Evolutionary conservation across 768 basidiomycete species (phyloP), one percentile per base, ranked within the genome.

Genomic region (Boletus subparvulus): DNA sequence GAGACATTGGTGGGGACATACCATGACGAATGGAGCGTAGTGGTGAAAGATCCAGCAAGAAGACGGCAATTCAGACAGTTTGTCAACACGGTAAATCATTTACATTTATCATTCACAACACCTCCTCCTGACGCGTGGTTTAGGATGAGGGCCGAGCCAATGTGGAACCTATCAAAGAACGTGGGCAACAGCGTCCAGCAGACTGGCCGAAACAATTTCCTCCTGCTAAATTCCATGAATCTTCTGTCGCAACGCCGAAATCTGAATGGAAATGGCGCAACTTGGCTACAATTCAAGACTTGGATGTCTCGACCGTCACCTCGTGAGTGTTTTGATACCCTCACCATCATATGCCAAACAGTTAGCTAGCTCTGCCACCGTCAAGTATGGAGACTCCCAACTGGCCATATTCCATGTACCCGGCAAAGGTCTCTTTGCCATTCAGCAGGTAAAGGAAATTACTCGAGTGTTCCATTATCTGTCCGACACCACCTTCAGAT

Each of bases 371-470:
- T 77, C 75, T 24, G 74, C 64, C n/a, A 83, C 83, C 13, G 74
- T 86, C 39, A 82, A 83, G 52, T 84, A 85, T 56, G 83, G 83
- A 0, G 82, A 86, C 58, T 83, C 81, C 7, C 87, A 88, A 64
- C 70, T 91, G 6, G 87, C 87, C 2, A 75, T 90, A 30, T 91
- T 83, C 67, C 81, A 83, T 64, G 77, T 89, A 21, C 83, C 86
- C 0, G 72, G 73, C 1, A 74, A 78, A 42, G 83, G 82, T 0
- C 80, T 81, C 62, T 90, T 80, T 64, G 85, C 85, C 1, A 85
- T 84, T 3, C 88, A 90, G 65, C 87, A 89, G 69, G 82, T 87
- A 72, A 69, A 65, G 26, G 52, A 46, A 49, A 45, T 2, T n/a
- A 37, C 47, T n/a, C 7, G 16, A 32, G 19, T 14, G 6, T 17